phyloP scores from a whole-genome alignment of 345 rosid genomes.

The Cochlearia excelsa region DNA sequence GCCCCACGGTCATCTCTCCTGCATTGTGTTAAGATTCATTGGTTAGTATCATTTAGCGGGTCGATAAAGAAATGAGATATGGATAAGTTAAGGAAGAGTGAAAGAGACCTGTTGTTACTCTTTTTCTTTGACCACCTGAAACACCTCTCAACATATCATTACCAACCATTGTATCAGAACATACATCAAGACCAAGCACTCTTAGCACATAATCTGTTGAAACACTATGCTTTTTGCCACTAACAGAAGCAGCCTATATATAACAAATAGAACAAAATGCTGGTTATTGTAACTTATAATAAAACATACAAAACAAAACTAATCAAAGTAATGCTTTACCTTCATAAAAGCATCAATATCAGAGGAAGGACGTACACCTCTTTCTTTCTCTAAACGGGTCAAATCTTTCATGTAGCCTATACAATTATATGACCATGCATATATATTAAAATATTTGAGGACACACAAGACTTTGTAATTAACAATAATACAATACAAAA shows the following conservation, averaged over 20 bases:
- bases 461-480: not conserved
- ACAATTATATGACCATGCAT: slow-evolving; percentile 5
- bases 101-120: slow-evolving; percentile 84
- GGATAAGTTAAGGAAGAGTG: slow-evolving; percentile 27
- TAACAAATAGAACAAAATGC: slow-evolving; percentile 7
- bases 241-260: slow-evolving; percentile 83
- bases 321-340: slow-evolving; percentile 27
- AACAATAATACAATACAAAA: slow-evolving; percentile 1
- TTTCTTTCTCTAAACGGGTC: slow-evolving; percentile 64
- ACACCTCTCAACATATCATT: slow-evolving; percentile 94
- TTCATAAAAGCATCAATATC: slow-evolving; percentile 97
- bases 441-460: not conserved
- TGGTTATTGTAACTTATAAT: not conserved
- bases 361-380: slow-evolving; percentile 60
- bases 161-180: slow-evolving; percentile 85
- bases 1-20: slow-evolving; percentile 98
- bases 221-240: slow-evolving; percentile 68
- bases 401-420: slow-evolving; percentile 65
- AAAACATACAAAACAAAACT: not conserved
- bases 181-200: slow-evolving; percentile 88
- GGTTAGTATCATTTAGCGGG: slow-evolving; percentile 9
- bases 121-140: slow-evolving; percentile 91
- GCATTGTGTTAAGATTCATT: slow-evolving; percentile 22
- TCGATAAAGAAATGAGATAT: not conserved
- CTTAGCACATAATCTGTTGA: slow-evolving; percentile 79